Conservation (phyloP, 768 basidiomycete genomes). For the Tricholoma sp. region DNA sequence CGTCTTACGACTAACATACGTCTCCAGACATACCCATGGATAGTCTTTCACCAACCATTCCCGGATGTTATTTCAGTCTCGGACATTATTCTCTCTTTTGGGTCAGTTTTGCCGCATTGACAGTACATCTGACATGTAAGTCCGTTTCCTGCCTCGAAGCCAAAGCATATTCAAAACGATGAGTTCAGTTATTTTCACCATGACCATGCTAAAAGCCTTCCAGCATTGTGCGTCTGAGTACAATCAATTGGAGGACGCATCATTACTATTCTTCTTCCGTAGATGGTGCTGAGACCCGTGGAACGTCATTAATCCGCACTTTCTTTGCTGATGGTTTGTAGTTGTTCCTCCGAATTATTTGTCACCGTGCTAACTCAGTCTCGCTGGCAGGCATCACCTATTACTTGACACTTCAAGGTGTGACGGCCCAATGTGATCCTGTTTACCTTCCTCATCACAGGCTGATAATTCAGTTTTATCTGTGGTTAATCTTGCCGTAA, state of each 20-base stretch:
- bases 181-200: constrained; percentile 1
- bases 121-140: not conserved
- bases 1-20: not conserved
- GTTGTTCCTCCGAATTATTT: not conserved
- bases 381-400: not conserved
- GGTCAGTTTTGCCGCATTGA: not conserved
- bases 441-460: not conserved
- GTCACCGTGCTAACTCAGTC: not conserved
- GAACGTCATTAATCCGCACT: not conserved
- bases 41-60: not conserved
- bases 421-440: not conserved
- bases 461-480: not conserved
- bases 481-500: not conserved
- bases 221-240: not conserved
- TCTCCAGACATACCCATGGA: not conserved
- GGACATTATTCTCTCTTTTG: not conserved
- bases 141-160: not conserved
- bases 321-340: constrained; percentile 1
- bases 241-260: not conserved
- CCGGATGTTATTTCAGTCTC: not conserved
- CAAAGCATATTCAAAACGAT: not conserved
- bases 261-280: not conserved
- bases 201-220: not conserved
- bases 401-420: not conserved
- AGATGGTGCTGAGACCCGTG: not conserved